Evolutionary conservation across 2,329 filamentous ascomycete genomes (phyloP).

Genomic region (Harringtonia aguacate): DNA sequence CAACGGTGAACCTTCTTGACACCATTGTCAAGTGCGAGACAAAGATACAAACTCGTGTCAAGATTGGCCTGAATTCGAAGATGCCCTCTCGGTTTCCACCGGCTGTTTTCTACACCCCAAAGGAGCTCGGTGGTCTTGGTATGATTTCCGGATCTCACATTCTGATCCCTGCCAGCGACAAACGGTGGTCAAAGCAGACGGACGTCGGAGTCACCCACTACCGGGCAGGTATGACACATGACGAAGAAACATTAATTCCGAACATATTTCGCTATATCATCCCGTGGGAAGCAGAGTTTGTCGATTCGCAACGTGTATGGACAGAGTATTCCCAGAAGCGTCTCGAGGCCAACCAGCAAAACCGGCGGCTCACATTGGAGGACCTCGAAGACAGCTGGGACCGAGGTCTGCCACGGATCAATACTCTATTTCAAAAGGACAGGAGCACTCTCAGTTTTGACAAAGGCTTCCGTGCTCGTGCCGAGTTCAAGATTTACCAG

Average conservation of each 20-base stretch:
- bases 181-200: conserved; percentile 97
- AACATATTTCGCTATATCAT: conserved; percentile 99
- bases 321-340: conserved; percentile 98
- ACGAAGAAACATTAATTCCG: conserved; percentile 93
- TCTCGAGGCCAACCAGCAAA: conserved; percentile 93
- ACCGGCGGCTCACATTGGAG: conserved; percentile 84
- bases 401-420: conserved; percentile 91
- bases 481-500: conserved; percentile 97
- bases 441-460: conserved; percentile 94
- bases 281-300: conserved; percentile 97
- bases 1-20: conserved; percentile 85
- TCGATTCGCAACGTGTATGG: conserved; percentile 98
- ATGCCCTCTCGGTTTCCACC: conserved; percentile 99
- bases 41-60: conserved; percentile 97
- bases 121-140: conserved; percentile 89
- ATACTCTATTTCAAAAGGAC: conserved; percentile 98
- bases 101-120: conserved; percentile 97
- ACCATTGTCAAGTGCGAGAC: conserved; percentile 99
- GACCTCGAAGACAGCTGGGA: conserved; percentile 99
- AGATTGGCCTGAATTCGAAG: conserved; percentile 97
- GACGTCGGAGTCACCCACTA: conserved; percentile 96
- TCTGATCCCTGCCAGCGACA: conserved; percentile 91
- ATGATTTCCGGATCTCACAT: conserved; percentile 99
- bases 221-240: conserved; percentile 93
- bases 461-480: conserved; percentile 90